phyloP scores from a whole-genome alignment of 352 stramenopile genomes.

The Phytophthora pinifolia region DNA sequence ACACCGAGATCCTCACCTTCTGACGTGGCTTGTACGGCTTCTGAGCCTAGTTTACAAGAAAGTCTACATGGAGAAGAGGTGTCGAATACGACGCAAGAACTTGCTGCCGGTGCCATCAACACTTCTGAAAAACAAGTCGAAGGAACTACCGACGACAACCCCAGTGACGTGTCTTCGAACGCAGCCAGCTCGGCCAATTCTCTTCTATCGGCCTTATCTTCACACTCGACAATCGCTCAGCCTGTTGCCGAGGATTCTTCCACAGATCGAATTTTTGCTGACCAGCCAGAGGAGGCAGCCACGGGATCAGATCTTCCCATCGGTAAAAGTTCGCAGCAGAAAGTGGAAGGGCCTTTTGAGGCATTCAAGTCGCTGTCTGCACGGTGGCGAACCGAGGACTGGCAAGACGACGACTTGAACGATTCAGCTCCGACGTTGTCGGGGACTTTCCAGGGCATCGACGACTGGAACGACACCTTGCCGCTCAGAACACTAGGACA shows the following conservation, averaged over 20 bases:
- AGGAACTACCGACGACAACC: not conserved
- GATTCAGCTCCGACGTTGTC: slow-evolving; percentile 13
- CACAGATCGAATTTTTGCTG: slow-evolving; percentile 6
- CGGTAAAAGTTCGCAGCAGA: not conserved
- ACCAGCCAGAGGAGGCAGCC: slow-evolving; percentile 11
- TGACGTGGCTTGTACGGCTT: not conserved
- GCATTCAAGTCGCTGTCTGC: slow-evolving; percentile 30
- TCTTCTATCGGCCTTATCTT: slow-evolving; percentile 8
- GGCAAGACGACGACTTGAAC: slow-evolving; percentile 11
- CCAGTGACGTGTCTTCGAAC: slow-evolving; percentile 6
- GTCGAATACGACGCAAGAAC: not conserved
- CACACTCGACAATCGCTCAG: slow-evolving; percentile 8
- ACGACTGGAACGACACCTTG: slow-evolving; percentile 21
- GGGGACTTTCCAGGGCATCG: slow-evolving; percentile 5
- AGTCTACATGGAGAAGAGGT: slow-evolving; percentile 2
- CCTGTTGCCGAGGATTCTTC: slow-evolving; percentile 6
- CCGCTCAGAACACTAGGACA: slow-evolving; percentile 15
- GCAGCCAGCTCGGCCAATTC: slow-evolving; percentile 6
- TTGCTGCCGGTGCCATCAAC: not conserved
- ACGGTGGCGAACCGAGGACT: slow-evolving; percentile 28
- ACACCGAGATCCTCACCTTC: not conserved
- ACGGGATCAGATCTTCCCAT: not conserved
- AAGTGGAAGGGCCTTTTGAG: slow-evolving; percentile 26
- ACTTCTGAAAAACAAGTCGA: not conserved
- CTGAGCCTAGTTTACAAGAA: not conserved